Percentiles rank a stretch among this genome's conserved stretches.
phyloP scores from a whole-genome alignment of 1,284 basidiomycete species.

The Irpex sp. region DNA sequence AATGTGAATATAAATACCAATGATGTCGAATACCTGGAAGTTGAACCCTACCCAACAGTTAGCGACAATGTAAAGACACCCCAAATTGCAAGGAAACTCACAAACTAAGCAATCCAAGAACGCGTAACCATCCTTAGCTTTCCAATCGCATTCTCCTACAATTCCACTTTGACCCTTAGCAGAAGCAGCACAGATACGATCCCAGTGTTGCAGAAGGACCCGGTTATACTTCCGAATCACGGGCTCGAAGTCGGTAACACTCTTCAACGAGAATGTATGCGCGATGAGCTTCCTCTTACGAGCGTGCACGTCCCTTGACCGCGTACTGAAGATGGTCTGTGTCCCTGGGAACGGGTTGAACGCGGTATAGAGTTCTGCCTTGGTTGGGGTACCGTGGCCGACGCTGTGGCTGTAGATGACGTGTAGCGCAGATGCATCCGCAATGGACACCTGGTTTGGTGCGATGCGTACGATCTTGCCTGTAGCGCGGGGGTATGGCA shows the following conservation, averaged over 20 bases:
- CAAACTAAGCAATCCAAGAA: conserved; percentile 72
- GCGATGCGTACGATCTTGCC: conserved; percentile 75
- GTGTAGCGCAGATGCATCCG: conserved; percentile 69
- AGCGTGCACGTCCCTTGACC: conserved; percentile 73
- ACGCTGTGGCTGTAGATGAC: conserved; percentile 64
- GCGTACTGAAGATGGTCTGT: conserved; percentile 65
- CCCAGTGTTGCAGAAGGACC: conserved; percentile 67
- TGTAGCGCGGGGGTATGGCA: conserved; percentile 19
- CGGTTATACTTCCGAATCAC: conserved; percentile 59
- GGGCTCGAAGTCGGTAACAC: conserved; percentile 72
- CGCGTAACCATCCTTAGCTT: conserved; percentile 49
- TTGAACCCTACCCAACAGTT: conserved; percentile 37
- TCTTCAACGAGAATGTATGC: conserved; percentile 80
- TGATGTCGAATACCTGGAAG: conserved; percentile 83
- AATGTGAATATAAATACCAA: conserved; percentile 29
- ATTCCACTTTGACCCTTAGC: conserved; percentile 30
- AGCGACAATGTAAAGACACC: not conserved
- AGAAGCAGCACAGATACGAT: conserved; percentile 52
- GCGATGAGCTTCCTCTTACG: conserved; percentile 85
- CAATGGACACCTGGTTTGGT: conserved; percentile 79
- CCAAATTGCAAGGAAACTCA: conserved; percentile 1
- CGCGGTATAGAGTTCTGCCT: not conserved
- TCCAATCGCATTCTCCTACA: conserved; percentile 60
- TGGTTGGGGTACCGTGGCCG: conserved; percentile 33
- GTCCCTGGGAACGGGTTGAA: not conserved